Base-by-base conservation (phyloP, 176 grass and related monocot species). In the Tillandsia fasciculata region DNA sequence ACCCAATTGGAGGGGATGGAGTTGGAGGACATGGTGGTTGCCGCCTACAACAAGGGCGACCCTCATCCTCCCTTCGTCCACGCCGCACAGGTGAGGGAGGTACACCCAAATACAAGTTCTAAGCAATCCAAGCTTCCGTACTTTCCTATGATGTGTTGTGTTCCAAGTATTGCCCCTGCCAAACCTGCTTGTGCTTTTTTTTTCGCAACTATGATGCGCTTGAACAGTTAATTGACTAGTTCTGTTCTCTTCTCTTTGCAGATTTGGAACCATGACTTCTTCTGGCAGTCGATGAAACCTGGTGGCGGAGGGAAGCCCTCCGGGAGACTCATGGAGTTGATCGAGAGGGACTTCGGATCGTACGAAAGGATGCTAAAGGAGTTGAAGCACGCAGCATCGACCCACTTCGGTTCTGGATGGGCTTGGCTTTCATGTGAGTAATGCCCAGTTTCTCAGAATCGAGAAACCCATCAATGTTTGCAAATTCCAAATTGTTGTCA, bases 251-350 rank as follows among this genome's bases (percentile, higher is more conserved):
- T 53, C 14, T 84, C 66, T 12, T 52, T 71, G 2, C 57, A 95
- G 86, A 78, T 97, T 63, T 92, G 94, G 89, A 97, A 97, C 79
- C 94, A 97, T 74, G 94, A 97, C 67, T 97, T 92, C 73, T 92
- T 82, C 22, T 97, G 94, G 94, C 81, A 81, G 54, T 89, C 89
- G 2, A 90, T 97, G 84, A 85, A 85, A 50, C 89, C 89, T 64
- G 79, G 69, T 1, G 84, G 86, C 42, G 93, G 93, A 51, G 84
- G 76, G 27, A 81, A 69, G 28, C 86, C 89, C 18, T 77, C 79
- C 0, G 79, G 83, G 50, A 70, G 66, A 2, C 74, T 89, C 53
- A 71, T 92, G 51, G 86, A 80, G 54, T 79, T 97, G 68, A 87
- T 92, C 47, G 79, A 86, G 23, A 87, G 86, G 23, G 89, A 97